Base-by-base conservation (phyloP, 2,329 filamentous ascomycete species). In the Ophiostoma sp. region DNA sequence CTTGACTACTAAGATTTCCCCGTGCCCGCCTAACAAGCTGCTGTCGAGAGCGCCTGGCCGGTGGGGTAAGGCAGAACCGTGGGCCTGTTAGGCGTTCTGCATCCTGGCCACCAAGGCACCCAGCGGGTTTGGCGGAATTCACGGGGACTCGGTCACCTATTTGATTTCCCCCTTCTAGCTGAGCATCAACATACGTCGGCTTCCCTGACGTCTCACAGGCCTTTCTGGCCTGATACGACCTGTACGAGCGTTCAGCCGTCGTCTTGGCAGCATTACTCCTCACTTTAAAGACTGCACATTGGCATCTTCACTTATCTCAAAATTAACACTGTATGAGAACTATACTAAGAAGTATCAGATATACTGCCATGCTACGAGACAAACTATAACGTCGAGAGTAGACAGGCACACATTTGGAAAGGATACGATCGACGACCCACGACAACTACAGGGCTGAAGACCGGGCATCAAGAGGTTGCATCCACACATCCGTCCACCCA, bases 51-150 rank as follows among this genome's bases (percentile, higher is more conserved):
- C 5, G 49, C 49, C 49, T 55, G 18, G n/a, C 2, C 11, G 27
- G 49, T 55, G 49, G 49, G 49, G 49, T 55, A 55, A 55, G 49
- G 49, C 49, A 55, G 49, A 55, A 9, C 49, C 7, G 49, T 55
- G 27, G 49, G 49, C 49, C 18, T n/a, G 18, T 55, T 55, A 55
- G 49, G 49, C 49, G n/a, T 55, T 18, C 27, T 55, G 9, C n/a
- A 55, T 27, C 18, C 18, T 27, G 49, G 49, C n/a, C 49, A 55
- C 12, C 49, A n/a, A 18, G 49, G 49, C 49, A 55, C 11, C 49
- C 49, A 18, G 27, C 27, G 49, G n/a, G 49, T 55, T 55, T 18
- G 47, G 18, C 49, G n/a, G 9, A 55, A 9, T 27, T 14, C 7
- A 55, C n/a, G 27, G 49, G 2, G 4, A 18, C 14, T 55, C 49